A percentile compares a stretch with the other conserved stretches of the same genome.
phyloP scores from a whole-genome alignment of 208 protist genomes.

The Trypanosoma grayi region DNA sequence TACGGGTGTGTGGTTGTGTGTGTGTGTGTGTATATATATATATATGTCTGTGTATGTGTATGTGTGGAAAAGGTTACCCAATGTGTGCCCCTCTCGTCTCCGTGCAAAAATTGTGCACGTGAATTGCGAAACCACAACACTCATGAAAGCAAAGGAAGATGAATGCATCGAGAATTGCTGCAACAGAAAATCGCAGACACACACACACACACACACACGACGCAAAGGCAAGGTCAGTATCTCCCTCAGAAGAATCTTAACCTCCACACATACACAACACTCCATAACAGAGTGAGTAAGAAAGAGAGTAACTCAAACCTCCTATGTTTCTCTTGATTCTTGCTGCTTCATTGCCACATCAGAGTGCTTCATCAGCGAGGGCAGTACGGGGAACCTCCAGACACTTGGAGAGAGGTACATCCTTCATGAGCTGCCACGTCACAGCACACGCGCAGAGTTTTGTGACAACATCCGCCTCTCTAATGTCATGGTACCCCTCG shows the following conservation, averaged over 20 bases:
- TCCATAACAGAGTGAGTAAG: neutral
- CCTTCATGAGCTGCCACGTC: constrained; percentile 79
- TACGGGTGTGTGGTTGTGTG: too few species aligned
- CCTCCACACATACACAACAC: too few species aligned
- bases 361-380: constrained; percentile 10
- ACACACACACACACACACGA: neutral
- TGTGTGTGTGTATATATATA: too few species aligned
- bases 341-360: neutral
- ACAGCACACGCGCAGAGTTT: constrained; percentile 86
- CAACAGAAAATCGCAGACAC: neutral
- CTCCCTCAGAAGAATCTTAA: too few species aligned
- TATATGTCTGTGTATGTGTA: too few species aligned
- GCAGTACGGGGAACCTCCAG: constrained; percentile 59
- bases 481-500: constrained; percentile 92
- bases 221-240: too few species aligned
- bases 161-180: neutral
- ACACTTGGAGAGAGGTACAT: constrained; percentile 73
- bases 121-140: too few species aligned
- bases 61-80: too few species aligned
- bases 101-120: too few species aligned
- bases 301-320: neutral
- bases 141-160: too few species aligned
- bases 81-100: too few species aligned
- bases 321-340: neutral
- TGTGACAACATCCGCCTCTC: constrained; percentile 80